Evolutionary conservation across 805 yeast genomes (phyloP), one percentile per base, ranked within the genome.

Genomic region (Clavispora carvajalis): DNA sequence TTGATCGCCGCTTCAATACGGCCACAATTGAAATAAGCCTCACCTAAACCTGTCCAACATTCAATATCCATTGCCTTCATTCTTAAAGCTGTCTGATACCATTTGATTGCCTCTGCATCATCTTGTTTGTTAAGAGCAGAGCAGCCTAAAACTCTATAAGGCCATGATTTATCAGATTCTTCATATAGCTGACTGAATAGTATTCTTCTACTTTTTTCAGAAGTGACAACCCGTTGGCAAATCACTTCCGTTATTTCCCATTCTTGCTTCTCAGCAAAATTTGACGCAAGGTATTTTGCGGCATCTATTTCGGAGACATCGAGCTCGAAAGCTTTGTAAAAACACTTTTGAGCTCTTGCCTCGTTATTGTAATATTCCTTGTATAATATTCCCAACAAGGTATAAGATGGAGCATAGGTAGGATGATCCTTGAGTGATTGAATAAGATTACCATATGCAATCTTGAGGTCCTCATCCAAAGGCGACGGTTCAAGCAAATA

Each of bases 31-130:
- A 75, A 69, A 59, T 93, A 93, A 0, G 96, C 91, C 58, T 93
- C 98, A n/a, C 99, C 99, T n/a, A 93, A 67, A 1, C 96, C 96
- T 22, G 85, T 69, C 97, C 98, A 91, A 2, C 95, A 82, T 48
- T 85, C 82, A 1, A 76, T 58, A 60, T 93, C 97, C 39, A 55
- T 47, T 0, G 83, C 67, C 33, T 80, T 67, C 47, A 84, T 65
- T 46, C 97, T 73, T 36, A 93, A 67, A 1, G 96, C 89, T 21
- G 80, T 76, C 60, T 93, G 99, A 56, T 87, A 89, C 77, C 85
- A 80, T 59, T 85, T 91, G 35, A 91, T 83, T 0, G 99, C 95
- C 40, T 79, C 80, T 1, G 77, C 79, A 47, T 79, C 86, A 49
- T 83, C 81, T 51, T 81, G 87, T 21, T 59, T 67, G 54, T 86